Conservation (phyloP, 1,139 yeast genomes). For the Pichia sorboxylosa region DNA sequence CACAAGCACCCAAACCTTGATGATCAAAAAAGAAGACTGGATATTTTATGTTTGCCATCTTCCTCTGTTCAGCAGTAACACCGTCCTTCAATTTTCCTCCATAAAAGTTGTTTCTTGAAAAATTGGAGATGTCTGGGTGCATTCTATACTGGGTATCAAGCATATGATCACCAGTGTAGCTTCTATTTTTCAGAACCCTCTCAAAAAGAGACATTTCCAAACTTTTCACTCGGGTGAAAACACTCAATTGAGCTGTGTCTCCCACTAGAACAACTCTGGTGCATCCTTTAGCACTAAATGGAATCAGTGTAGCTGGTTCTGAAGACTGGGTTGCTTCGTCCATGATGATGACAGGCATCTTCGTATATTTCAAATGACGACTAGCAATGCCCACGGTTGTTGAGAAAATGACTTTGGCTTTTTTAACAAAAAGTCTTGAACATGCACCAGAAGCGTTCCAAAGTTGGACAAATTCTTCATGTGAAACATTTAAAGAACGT, state of each 20-base stretch:
- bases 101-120: constrained; percentile 49
- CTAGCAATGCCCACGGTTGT: constrained; percentile 68
- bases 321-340: constrained; percentile 64
- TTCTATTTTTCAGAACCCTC: constrained; percentile 18
- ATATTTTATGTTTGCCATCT: constrained; percentile 12
- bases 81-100: constrained; percentile 47
- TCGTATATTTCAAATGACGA: constrained; percentile 42
- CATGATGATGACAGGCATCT: constrained; percentile 58
- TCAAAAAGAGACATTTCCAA: constrained; percentile 23
- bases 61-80: constrained; percentile 38
- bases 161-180: constrained; percentile 52
- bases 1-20: constrained; percentile 13
- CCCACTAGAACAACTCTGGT: constrained; percentile 63
- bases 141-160: constrained; percentile 63
- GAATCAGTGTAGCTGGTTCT: constrained; percentile 58
- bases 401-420: constrained; percentile 58
- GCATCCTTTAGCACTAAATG: constrained; percentile 57
- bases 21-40: constrained; percentile 21
- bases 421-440: constrained; percentile 39
- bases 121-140: constrained; percentile 54
- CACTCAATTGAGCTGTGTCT: constrained; percentile 51
- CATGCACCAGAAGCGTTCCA: constrained; percentile 33
- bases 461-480: constrained; percentile 28
- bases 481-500: constrained; percentile 16
- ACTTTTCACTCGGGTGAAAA: constrained; percentile 52